Evolutionary conservation across 495 filamentous ascomycete species (phyloP).

Genomic region (Tricharina praecox): DNA sequence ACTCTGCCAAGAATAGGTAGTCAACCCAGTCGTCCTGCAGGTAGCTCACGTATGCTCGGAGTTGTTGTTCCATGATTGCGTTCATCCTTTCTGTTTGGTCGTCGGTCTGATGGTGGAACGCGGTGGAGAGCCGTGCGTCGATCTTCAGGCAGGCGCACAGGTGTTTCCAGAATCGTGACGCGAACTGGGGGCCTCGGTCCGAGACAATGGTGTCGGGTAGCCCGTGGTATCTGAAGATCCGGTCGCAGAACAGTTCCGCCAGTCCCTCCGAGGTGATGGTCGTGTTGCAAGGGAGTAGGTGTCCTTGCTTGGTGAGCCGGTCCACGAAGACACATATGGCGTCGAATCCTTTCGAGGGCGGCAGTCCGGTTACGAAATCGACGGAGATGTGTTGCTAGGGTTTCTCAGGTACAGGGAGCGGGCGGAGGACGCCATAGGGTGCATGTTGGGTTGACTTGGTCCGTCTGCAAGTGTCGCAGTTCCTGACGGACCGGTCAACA

Average conservation of each 20-base stretch:
- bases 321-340: constrained; percentile 20
- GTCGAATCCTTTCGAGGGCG: constrained; percentile 7
- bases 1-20: constrained; percentile 13
- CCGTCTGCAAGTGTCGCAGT: constrained; percentile 7
- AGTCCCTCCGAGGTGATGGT: not conserved
- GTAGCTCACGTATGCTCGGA: constrained; percentile 17
- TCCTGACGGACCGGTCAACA: not conserved
- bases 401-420: constrained; percentile 9
- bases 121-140: not conserved
- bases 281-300: constrained; percentile 12
- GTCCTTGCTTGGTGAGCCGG: constrained; percentile 14
- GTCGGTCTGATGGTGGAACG: constrained; percentile 20
- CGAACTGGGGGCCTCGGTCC: constrained; percentile 3
- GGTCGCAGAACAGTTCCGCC: not conserved
- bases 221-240: constrained; percentile 7
- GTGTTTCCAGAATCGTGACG: constrained; percentile 6
- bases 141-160: not conserved
- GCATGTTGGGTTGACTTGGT: not conserved
- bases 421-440: constrained; percentile 13
- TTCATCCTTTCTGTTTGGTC: constrained; percentile 24
- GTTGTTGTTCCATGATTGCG: constrained; percentile 17
- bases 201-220: constrained; percentile 7
- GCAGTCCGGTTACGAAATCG: constrained; percentile 22
- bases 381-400: constrained; percentile 22
- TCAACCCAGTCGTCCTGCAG: constrained; percentile 24